Base-by-base conservation (phyloP, 2,329 filamentous ascomycete species). In the Calycina herbarum region DNA sequence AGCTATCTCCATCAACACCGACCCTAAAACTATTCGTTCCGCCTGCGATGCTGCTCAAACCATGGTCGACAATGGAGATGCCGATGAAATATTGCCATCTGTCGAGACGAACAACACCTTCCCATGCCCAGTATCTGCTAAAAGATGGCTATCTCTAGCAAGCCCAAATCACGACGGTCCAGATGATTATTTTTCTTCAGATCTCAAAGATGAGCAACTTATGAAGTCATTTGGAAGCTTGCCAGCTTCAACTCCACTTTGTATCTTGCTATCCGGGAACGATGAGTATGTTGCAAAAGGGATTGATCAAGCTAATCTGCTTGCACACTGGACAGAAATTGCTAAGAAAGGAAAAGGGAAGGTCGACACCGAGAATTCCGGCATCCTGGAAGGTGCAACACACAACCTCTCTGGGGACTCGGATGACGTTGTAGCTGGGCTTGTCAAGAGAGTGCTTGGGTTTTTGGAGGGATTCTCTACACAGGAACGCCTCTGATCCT, bases 151-250 rank as follows among this genome's bases (percentile, higher is more conserved):
- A 42, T 86, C 85, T 58, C 78, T 91, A 6, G 79, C 83, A 0
- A 84, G 82, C 27, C 85, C 85, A 0, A 79, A 81, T 58, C 77
- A 81, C 61, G 82, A 82, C 33, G 85, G 84, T 2, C 84, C 85
- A 58, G 89, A 92, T 75, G 89, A 92, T 74, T 86, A 87, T 69
- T 92, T 91, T 77, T 88, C 85, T 63, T 85, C 82, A 10, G 89
- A 91, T 76, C 76, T 90, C 38, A 74, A 71, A 0, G 83, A 86
- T 54, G 77, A 81, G 62, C 76, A 80, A 33, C 74, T 90, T 42
- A 70, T 74, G 64, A 74, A 75, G 29, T 87, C 85, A 0, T 91
- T 91, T 78, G 89, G 88, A 0, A 77, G 68, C 56, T 71, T 86
- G 10, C 78, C 76, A 8, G 68, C 77, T 2, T 71, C 64, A 13